Conservation (phyloP, 495 filamentous ascomycete species). For the Aspergillus sclerotiicarbonarius region DNA sequence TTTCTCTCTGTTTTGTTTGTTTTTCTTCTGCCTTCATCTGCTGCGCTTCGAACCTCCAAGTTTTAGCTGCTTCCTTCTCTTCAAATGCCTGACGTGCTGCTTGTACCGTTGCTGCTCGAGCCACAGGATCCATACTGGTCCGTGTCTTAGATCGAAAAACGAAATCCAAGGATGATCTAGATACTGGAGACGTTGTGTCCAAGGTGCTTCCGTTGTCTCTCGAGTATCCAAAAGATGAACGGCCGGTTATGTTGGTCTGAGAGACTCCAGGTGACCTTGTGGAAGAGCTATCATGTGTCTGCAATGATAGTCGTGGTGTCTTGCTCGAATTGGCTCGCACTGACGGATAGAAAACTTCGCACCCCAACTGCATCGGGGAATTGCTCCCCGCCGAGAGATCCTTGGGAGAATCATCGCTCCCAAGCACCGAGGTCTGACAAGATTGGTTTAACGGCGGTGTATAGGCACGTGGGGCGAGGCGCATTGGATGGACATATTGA, state of each 20-base stretch:
- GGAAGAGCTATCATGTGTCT: constrained; percentile 48
- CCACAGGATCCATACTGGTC: constrained; percentile 47
- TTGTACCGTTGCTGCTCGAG: constrained; percentile 53
- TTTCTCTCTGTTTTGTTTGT: constrained; percentile 36
- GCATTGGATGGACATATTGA: constrained; percentile 59
- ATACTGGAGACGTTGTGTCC: constrained; percentile 48
- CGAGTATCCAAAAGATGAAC: constrained; percentile 49
- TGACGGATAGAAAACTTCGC: constrained; percentile 29
- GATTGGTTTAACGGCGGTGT: constrained; percentile 56
- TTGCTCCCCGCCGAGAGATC: constrained; percentile 29
- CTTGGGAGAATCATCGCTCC: constrained; percentile 45
- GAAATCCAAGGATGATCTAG: constrained; percentile 56
- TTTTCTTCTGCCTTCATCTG: constrained; percentile 50
- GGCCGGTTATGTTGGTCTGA: constrained; percentile 52
- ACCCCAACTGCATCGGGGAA: constrained; percentile 16
- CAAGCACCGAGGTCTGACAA: constrained; percentile 46
- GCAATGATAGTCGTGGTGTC: constrained; percentile 40
- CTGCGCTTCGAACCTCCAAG: constrained; percentile 53
- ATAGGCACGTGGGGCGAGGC: constrained; percentile 55
- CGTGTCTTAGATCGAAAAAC: constrained; percentile 51
- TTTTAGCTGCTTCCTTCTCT: constrained; percentile 60
- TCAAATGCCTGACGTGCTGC: constrained; percentile 56
- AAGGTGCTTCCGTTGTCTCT: constrained; percentile 42
- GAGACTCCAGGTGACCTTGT: constrained; percentile 47
- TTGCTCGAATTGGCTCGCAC: constrained; percentile 31